Conservation (phyloP, 441 rosid genomes). For the Isatis lusitanica region DNA sequence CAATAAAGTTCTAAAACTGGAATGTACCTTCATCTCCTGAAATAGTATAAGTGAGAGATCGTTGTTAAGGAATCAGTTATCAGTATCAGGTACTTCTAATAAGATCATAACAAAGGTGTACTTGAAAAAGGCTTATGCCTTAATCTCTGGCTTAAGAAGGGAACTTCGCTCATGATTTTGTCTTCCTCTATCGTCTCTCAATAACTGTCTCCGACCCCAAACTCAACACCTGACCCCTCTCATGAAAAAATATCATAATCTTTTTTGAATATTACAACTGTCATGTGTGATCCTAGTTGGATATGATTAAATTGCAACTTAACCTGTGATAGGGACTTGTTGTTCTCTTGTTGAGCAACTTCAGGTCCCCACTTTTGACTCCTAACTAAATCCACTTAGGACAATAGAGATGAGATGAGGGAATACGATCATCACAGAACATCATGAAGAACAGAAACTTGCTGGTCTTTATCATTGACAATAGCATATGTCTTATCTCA, state of each 20-base stretch:
- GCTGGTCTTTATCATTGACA: neutral
- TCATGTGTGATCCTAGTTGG: neutral
- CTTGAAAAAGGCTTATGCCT: neutral
- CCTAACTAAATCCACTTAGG: neutral
- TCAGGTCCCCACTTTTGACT: conserved; percentile 16
- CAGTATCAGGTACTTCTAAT: conserved; percentile 5
- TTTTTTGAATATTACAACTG: neutral
- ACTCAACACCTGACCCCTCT: neutral
- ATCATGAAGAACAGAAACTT: conserved; percentile 5
- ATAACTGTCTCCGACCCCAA: neutral
- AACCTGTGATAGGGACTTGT: conserved; percentile 4
- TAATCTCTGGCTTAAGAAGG: neutral
- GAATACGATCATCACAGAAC: conserved; percentile 23
- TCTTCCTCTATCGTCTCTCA: conserved; percentile 5
- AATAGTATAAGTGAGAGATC: neutral
- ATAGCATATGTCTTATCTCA: conserved; percentile 7
- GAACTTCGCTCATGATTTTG: conserved; percentile 10
- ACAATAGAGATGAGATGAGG: neutral
- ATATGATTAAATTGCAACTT: neutral
- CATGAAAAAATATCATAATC: neutral
- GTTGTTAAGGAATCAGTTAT: conserved; percentile 5
- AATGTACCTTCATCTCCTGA: neutral
- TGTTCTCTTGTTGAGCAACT: conserved; percentile 21
- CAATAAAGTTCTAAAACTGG: neutral
- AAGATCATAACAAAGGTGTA: neutral